phyloP scores from a whole-genome alignment of 768 basidiomycete species.

The Auricularia sp. region DNA sequence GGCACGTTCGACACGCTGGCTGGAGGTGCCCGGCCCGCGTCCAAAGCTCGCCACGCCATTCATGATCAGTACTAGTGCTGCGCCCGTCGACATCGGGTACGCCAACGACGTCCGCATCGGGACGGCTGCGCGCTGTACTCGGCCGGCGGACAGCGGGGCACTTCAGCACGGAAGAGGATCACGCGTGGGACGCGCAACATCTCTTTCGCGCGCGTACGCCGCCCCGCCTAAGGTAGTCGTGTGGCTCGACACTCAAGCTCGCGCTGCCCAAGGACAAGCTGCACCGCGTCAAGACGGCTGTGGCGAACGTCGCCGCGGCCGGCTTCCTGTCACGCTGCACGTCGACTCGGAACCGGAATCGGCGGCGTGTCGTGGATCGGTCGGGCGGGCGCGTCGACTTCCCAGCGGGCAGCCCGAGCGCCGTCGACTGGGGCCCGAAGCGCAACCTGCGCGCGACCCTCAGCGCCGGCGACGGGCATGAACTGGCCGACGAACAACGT shows the following conservation, averaged over 20 bases:
- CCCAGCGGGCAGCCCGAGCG: conserved; percentile 1
- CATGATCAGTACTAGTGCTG: too few relatives aligned
- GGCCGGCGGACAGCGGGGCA: background rate
- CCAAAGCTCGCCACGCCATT: background rate
- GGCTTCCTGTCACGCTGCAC: conserved; percentile 9
- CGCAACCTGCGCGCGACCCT: background rate
- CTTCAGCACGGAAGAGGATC: conserved; percentile 7
- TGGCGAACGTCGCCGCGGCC: conserved; percentile 2
- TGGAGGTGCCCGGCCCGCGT: conserved; percentile 5
- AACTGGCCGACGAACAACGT: too few relatives aligned
- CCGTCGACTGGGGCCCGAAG: conserved; percentile 2
- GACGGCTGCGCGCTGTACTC: background rate
- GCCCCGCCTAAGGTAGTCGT: conserved; percentile 7
- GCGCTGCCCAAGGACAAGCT: background rate
- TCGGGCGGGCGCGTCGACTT: conserved; percentile 1
- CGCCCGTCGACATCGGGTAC: conserved; percentile 3
- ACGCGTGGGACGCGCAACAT: conserved; percentile 7
- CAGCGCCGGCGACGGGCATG: conserved; percentile 1
- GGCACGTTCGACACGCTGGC: conserved; percentile 2
- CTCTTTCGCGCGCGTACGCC: conserved; percentile 4
- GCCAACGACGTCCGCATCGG: background rate
- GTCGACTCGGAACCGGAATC: conserved; percentile 5
- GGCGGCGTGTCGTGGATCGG: conserved; percentile 7
- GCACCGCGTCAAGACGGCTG: conserved; percentile 2
- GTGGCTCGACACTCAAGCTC: conserved; percentile 1